phyloP scores from a whole-genome alignment of 179 eudicot genomes.

The Patellifolia procumbens region DNA sequence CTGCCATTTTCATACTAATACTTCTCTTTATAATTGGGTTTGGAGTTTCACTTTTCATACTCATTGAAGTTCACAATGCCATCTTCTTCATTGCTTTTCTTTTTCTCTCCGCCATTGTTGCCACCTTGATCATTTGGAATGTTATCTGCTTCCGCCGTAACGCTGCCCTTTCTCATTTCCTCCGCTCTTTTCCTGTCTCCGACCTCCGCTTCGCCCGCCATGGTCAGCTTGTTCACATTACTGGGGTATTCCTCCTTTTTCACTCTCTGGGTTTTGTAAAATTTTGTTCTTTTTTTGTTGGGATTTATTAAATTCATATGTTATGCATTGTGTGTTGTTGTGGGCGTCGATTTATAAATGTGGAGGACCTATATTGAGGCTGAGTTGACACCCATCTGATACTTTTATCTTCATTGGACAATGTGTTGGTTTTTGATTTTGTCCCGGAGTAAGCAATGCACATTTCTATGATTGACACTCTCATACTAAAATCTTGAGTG shows the following conservation, averaged over 20 bases:
- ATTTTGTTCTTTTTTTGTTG: no score
- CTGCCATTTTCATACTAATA: constrained; percentile 33
- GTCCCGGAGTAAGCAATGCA: no score
- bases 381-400: no score
- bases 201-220: constrained; percentile 44
- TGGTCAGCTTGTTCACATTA: constrained; percentile 59
- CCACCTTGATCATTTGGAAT: constrained; percentile 44
- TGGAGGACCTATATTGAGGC: no score
- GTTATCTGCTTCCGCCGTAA: constrained; percentile 27
- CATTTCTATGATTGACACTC: no score
- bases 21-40: constrained; percentile 40
- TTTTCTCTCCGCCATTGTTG: constrained; percentile 34
- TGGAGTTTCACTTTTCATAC: constrained; percentile 44
- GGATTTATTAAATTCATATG: no score
- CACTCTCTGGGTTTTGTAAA: neutral
- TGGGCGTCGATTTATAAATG: no score
- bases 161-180: constrained; percentile 33
- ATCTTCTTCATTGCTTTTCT: constrained; percentile 36
- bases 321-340: no score
- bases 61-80: constrained; percentile 45
- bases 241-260: constrained; percentile 42
- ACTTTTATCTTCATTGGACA: no score
- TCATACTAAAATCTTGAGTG: no score
- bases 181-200: constrained; percentile 41
- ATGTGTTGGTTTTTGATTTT: no score